These are phyloP conservation scores for Basipetospora chlamydospora DNA, from an alignment of 2,329 filamentous ascomycete species.

Conservation along the genomic window DNA sequence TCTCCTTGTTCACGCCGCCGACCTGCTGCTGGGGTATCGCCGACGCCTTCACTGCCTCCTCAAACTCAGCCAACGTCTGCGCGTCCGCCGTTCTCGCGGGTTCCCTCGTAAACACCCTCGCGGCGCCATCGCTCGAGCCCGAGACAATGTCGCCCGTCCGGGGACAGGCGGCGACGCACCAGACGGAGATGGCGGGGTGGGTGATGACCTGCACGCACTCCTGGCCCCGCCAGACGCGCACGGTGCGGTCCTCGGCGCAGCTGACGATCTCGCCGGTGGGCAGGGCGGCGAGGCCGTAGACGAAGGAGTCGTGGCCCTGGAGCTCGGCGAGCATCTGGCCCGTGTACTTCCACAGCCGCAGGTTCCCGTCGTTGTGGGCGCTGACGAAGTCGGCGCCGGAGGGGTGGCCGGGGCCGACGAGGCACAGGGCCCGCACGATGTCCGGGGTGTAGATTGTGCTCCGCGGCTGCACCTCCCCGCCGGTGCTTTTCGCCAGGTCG, in stretches of 20 bases:
- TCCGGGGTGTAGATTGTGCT: constrained; percentile 54
- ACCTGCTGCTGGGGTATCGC: constrained; percentile 80
- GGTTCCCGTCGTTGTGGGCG: constrained; percentile 80
- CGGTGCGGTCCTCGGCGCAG: constrained; percentile 85
- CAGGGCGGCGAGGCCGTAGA: constrained; percentile 68
- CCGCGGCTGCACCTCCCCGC: constrained; percentile 33
- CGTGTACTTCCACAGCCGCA: constrained; percentile 73
- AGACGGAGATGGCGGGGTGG: constrained; percentile 91
- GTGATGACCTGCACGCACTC: constrained; percentile 92
- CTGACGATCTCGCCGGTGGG: constrained; percentile 82
- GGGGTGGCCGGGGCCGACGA: constrained; percentile 58
- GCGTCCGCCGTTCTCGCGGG: constrained; percentile 54
- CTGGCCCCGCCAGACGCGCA: constrained; percentile 71
- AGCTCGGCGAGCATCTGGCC: constrained; percentile 66
- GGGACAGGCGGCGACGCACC: constrained; percentile 71
- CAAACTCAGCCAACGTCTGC: constrained; percentile 57
- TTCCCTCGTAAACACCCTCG: constrained; percentile 70
- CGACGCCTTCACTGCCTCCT: constrained; percentile 67
- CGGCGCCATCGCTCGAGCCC: constrained; percentile 76
- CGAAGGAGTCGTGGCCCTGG: constrained; percentile 83
- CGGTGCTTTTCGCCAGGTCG: constrained; percentile 48
- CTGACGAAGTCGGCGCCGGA: constrained; percentile 88
- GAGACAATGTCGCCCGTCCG: constrained; percentile 87
- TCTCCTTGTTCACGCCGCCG: constrained; percentile 77
- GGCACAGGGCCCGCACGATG: constrained; percentile 77